Evolutionary conservation across 2,329 filamentous ascomycete species (phyloP), one percentile per base, ranked within the genome.

Genomic region (Fusarium hainanense): DNA sequence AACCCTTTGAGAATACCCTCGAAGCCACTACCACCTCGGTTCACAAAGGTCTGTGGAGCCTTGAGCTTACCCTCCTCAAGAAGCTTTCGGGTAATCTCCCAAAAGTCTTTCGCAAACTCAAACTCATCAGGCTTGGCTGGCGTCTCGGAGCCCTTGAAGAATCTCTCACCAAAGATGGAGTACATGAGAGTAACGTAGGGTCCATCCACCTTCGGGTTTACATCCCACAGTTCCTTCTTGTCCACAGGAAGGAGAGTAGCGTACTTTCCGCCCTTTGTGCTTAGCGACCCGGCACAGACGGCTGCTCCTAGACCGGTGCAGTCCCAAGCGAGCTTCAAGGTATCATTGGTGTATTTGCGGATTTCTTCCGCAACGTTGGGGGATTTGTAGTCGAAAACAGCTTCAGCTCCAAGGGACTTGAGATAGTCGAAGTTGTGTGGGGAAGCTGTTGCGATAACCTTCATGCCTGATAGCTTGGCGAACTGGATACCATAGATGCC

Each of bases 401-500:
- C 74, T 23, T 81, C 80, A 3, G 83, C 84, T 25, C 85, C 85
- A 18, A 81, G 78, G 2, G 73, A 74, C 57, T 73, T 74, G 14
- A 81, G 61, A 25, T 77, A 75, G 37, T 76, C 77, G 30, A 77
- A 78, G 66, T 80, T 79, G 64, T 68, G 73, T 37, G 76, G 75
- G 25, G 81, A 82, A 7, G 77, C 71, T 1, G 81, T 82, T 2
- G 81, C 67, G 7, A 81, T 71, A 3, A 83, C 79, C 20, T 57
- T 69, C 20, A 78, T 75, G 2, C 79, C 81, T 7, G 78, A 80
- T 7, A 77, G 69, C 65, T 78, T 80, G 50, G 80, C 80, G 60
- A 74, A 80, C 71, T 83, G 81, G 63, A 84, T 80, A 5, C 78
- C 82, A 56, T 87, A 85, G 49, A 87, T 84, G 76, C 83, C 84